A percentile compares a stretch with the other conserved stretches of the same genome.
phyloP scores from a whole-genome alignment of 1,284 basidiomycete species.

The Pyrrhoderma noxium region DNA sequence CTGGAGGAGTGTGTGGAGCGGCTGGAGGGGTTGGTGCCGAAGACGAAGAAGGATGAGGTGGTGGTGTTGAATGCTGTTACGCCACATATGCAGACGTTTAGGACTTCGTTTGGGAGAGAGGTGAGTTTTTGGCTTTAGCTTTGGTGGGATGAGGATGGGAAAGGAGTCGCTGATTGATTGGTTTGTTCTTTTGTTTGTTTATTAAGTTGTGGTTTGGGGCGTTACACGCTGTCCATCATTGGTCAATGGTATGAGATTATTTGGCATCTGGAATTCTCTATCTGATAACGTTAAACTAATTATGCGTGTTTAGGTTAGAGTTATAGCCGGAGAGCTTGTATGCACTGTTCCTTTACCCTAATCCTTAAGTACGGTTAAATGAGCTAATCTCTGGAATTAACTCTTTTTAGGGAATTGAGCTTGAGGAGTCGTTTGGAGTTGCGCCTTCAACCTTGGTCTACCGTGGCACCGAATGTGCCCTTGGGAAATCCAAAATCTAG shows the following conservation, averaged over 20 bases:
- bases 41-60: constrained; percentile 41
- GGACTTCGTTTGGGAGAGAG: constrained; percentile 77
- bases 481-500: constrained; percentile 15
- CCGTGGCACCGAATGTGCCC: constrained; percentile 35
- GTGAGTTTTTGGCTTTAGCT: constrained; percentile 32
- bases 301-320: constrained; percentile 49
- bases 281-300: background rate
- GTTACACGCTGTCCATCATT: constrained; percentile 79
- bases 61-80: constrained; percentile 72
- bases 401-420: constrained; percentile 60
- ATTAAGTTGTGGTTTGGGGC: constrained; percentile 77
- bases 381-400: too few relatives aligned
- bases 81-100: constrained; percentile 63
- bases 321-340: constrained; percentile 74
- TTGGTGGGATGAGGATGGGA: background rate
- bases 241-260: constrained; percentile 68
- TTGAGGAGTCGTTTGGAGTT: constrained; percentile 71
- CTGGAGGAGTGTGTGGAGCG: constrained; percentile 48
- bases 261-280: constrained; percentile 4
- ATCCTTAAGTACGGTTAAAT: background rate
- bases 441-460: constrained; percentile 75
- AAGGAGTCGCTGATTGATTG: background rate
- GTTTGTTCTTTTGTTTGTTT: background rate
- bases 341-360: constrained; percentile 22
- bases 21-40: constrained; percentile 47